Evolutionary conservation across 768 basidiomycete species (phyloP).

Genomic region (Rhodotorula sphaerocarpa): DNA sequence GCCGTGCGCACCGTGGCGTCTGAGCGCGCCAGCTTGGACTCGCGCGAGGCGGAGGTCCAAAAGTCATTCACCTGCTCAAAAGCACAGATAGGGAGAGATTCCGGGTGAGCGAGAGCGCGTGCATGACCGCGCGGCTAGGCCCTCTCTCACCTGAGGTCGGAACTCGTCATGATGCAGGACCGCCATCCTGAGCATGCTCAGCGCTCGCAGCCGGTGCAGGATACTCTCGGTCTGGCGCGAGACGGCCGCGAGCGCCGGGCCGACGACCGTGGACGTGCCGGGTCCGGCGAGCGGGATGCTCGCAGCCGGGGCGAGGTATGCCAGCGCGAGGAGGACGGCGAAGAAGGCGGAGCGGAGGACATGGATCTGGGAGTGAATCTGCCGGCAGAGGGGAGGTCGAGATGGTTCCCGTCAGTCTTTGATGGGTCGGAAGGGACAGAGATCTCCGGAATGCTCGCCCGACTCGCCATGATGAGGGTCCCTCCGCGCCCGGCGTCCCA

Average conservation of each 20-base stretch:
- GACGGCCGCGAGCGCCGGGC: neutral
- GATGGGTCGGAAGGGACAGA: neutral
- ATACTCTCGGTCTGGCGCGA: conserved; percentile 2
- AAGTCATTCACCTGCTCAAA: neutral
- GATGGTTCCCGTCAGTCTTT: neutral
- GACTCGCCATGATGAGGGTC: conserved; percentile 9
- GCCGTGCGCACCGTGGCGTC: neutral
- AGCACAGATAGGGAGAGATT: neutral
- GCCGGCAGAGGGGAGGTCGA: neutral
- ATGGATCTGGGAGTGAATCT: conserved; percentile 19
- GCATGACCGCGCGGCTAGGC: neutral
- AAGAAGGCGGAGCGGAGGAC: conserved; percentile 4
- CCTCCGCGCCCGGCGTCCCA: conserved; percentile 1
- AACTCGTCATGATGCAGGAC: conserved; percentile 2
- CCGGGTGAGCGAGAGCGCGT: neutral
- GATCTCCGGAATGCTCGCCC: fast-evolving
- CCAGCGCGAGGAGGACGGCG: neutral
- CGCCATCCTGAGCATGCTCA: conserved; percentile 12
- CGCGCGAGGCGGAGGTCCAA: neutral
- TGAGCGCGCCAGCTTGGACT: neutral
- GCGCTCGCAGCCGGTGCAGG: conserved; percentile 7
- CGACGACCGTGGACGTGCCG: neutral
- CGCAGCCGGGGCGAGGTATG: conserved; percentile 4
- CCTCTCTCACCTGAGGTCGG: conserved; percentile 11
- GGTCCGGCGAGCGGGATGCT: neutral